These are phyloP conservation scores for Rosa chinensis DNA, from an alignment of 306 rosid genomes.

Conservation along the genomic window DNA sequence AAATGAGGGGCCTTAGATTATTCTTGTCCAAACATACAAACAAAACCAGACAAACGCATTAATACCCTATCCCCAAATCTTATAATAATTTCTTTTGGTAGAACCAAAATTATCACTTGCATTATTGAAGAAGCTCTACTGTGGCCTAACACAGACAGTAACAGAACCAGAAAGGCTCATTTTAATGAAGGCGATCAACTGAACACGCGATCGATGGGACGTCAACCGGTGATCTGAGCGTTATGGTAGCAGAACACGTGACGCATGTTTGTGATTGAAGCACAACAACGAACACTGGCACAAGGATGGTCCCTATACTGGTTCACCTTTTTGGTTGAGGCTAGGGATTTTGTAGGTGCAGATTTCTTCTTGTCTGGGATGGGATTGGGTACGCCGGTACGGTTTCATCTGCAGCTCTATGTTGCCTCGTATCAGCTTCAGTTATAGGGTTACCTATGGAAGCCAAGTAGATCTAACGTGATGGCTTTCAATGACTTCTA, in stretches of 20 bases:
- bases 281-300: background rate
- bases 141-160: background rate
- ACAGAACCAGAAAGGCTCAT: background rate
- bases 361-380: background rate
- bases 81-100: too few relatives aligned
- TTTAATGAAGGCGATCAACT: background rate
- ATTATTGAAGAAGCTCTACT: background rate
- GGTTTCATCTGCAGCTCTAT: background rate
- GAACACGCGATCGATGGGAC: background rate
- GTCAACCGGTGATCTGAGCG: background rate
- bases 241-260: background rate
- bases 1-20: slow-evolving; percentile 7
- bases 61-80: background rate
- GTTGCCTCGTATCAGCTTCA: background rate
- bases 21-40: slow-evolving; percentile 12
- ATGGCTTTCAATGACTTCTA: background rate
- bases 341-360: background rate
- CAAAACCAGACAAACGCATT: slow-evolving; percentile 7
- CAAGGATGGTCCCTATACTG: background rate
- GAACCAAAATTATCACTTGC: too few relatives aligned
- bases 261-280: background rate
- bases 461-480: background rate
- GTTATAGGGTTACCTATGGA: background rate
- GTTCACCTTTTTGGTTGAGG: background rate
- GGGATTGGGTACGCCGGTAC: background rate